Evolutionary conservation across 1,284 basidiomycete species (phyloP).

Genomic region (Malassezia slooffiae): DNA sequence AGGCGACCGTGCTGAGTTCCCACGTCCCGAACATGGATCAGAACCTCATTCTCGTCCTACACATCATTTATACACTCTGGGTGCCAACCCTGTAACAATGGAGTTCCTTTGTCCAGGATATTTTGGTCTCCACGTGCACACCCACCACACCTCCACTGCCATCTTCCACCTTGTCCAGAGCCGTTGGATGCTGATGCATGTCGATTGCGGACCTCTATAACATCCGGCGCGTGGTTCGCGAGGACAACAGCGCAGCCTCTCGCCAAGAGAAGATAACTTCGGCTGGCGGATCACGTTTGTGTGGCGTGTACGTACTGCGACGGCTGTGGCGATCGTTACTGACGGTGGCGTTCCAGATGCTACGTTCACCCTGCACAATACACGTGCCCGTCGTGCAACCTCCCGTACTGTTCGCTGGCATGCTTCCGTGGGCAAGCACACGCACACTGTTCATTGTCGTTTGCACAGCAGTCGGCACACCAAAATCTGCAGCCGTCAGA

Average conservation of each 20-base stretch:
- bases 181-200: conserved; percentile 12
- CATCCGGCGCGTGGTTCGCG: conserved; percentile 21
- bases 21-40: no score
- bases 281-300: conserved; percentile 16
- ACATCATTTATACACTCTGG: no score
- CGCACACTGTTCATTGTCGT: conserved; percentile 20
- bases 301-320: conserved; percentile 18
- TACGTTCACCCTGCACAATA: conserved; percentile 20
- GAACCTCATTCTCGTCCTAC: no score
- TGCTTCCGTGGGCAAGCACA: conserved; percentile 28
- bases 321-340: background rate
- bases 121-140: no score
- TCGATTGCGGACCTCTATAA: conserved; percentile 29
- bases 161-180: no score
- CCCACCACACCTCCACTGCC: no score
- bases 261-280: conserved; percentile 8
- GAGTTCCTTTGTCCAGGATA: no score
- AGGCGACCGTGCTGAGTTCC: no score
- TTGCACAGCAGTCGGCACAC: conserved; percentile 14
- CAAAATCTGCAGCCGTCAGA: conserved; percentile 4
- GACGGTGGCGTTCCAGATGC: no score
- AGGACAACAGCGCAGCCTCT: conserved; percentile 20
- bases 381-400: conserved; percentile 34
- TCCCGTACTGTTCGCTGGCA: conserved; percentile 30
- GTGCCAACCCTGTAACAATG: no score